Evolutionary conservation across 176 grass and related monocot genomes (phyloP).

Genomic region (Ensete ventricosum): DNA sequence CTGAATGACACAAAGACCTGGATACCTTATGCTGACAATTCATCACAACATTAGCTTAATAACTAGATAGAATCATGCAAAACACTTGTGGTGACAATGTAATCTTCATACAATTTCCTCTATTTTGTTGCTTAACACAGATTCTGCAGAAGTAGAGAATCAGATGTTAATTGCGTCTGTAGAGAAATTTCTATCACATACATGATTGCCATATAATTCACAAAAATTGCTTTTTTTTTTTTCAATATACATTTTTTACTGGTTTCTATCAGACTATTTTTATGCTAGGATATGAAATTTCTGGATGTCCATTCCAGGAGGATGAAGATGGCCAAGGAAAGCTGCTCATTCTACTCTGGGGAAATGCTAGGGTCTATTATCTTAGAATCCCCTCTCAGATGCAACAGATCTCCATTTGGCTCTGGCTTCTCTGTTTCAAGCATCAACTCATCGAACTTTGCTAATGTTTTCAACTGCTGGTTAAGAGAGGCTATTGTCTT

Average conservation of each 20-base stretch:
- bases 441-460: slow-evolving; percentile 50
- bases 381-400: slow-evolving; percentile 6
- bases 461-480: slow-evolving; percentile 56
- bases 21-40: background rate
- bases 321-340: background rate
- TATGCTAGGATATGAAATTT: background rate
- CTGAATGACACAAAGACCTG: too few relatives aligned
- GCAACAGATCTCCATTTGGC: slow-evolving; percentile 1
- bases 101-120: background rate
- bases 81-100: background rate
- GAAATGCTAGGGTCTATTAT: background rate
- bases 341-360: background rate
- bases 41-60: background rate
- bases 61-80: background rate
- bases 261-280: background rate
- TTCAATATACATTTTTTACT: background rate
- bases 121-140: background rate
- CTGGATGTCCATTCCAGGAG: background rate
- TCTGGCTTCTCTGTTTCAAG: slow-evolving; percentile 20
- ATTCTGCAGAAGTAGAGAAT: background rate
- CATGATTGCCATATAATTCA: background rate
- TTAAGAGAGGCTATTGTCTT: slow-evolving; percentile 81
- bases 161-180: background rate
- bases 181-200: background rate
- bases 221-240: background rate